phyloP scores from a whole-genome alignment of 1,139 yeast species.

The Yamadazyma taylorii region DNA sequence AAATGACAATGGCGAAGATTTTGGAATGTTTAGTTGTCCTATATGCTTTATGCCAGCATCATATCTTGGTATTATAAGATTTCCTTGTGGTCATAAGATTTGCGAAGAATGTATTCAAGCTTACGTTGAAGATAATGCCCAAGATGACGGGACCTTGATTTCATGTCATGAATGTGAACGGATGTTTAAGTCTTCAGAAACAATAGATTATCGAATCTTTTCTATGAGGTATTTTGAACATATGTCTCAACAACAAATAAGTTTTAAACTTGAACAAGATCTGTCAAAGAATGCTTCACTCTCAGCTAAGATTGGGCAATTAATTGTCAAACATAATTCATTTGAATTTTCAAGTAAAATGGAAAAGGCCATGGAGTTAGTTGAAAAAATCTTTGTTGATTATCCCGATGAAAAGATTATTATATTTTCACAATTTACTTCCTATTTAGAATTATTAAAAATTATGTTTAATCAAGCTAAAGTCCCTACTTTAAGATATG shows the following conservation, averaged over 20 bases:
- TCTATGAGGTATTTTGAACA: slow-evolving; percentile 42
- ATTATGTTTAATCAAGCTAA: slow-evolving; percentile 50
- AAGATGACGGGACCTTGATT: slow-evolving; percentile 40
- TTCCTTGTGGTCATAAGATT: slow-evolving; percentile 68
- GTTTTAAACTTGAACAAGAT: slow-evolving; percentile 8
- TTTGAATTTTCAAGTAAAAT: slow-evolving; percentile 57
- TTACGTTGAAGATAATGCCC: slow-evolving; percentile 46
- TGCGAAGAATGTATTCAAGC: slow-evolving; percentile 62
- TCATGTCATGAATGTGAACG: slow-evolving; percentile 54
- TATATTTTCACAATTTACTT: slow-evolving; percentile 83
- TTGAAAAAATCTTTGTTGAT: slow-evolving; percentile 40
- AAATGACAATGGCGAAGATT: slow-evolving; percentile 6
- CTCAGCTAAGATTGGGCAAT: slow-evolving; percentile 20
- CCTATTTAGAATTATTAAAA: slow-evolving; percentile 69
- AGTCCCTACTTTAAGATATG: slow-evolving; percentile 63
- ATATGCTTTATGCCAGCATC: slow-evolving; percentile 64
- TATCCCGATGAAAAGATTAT: slow-evolving; percentile 63
- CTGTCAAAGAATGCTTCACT: slow-evolving; percentile 15
- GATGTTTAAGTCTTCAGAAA: slow-evolving; percentile 37
- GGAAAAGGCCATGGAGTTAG: slow-evolving; percentile 45
- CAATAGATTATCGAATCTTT: slow-evolving; percentile 54
- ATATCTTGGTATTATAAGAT: slow-evolving; percentile 25
- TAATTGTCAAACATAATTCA: slow-evolving; percentile 32
- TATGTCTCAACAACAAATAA: slow-evolving; percentile 6
- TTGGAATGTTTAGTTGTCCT: slow-evolving; percentile 54